phyloP scores from a whole-genome alignment of 495 filamentous ascomycete genomes.

The Podospora conica region DNA sequence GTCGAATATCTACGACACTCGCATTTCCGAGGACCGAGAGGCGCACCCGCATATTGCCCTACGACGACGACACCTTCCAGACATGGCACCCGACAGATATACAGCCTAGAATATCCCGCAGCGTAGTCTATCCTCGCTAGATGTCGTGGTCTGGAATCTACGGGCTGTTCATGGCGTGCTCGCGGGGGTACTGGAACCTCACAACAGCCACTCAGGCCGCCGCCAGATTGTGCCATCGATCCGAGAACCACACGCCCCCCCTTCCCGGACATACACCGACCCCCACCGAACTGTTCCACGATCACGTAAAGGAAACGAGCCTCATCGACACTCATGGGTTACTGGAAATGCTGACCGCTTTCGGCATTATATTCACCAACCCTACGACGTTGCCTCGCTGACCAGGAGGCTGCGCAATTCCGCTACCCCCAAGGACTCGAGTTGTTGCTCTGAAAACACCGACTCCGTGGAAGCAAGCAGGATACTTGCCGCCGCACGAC shows the following conservation, averaged over 20 bases:
- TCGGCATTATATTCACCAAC: too few relatives aligned
- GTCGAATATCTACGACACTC: not conserved
- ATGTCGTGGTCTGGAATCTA: not conserved
- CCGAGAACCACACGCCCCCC: not conserved
- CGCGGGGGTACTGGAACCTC: not conserved
- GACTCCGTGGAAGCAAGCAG: not conserved
- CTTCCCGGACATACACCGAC: not conserved
- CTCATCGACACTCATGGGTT: too few relatives aligned
- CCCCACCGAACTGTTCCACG: not conserved
- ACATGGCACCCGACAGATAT: not conserved
- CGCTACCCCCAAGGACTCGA: too few relatives aligned
- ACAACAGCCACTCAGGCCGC: not conserved
- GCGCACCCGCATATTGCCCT: not conserved
- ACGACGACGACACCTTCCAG: not conserved
- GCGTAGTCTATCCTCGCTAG: not conserved
- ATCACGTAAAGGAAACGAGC: not conserved
- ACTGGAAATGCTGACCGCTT: not conserved
- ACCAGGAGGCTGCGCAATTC: too few relatives aligned
- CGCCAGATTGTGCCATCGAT: not conserved
- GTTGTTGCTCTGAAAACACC: too few relatives aligned
- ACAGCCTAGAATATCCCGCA: not conserved
- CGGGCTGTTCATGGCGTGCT: not conserved
- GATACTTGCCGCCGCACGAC: not conserved
- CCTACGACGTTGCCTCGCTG: too few relatives aligned
- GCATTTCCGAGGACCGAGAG: not conserved